Evolutionary conservation across 2,329 filamentous ascomycete species (phyloP), one percentile per base, ranked within the genome.

Genomic region (Beauveria medogensis): DNA sequence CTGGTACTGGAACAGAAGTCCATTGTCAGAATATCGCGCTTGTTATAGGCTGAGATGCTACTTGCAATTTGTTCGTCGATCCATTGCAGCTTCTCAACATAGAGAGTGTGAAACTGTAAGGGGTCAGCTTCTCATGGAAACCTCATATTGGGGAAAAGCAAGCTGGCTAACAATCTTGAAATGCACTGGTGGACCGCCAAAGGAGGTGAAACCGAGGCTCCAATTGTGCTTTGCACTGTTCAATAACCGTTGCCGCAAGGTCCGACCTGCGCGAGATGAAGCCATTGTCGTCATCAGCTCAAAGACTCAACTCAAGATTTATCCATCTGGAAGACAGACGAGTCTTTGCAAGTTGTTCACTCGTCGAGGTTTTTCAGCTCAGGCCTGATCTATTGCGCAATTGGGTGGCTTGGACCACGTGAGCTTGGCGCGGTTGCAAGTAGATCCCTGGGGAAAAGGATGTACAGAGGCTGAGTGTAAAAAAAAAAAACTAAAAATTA

Each of bases 171-270:
- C 76, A 61, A 89, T 89, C 66, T 85, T 82, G 67, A 90, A 90
- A 71, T 90, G 86, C 8, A 89, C 86, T 0, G 86, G 81, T 3
- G 87, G 87, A 0, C 87, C 87, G 1, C 86, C 86, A 69, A 89
- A 89, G 0, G 82, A 73, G 0, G 84, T 88, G 64, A 88, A 81
- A 0, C 86, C 86, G 5, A 89, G 71, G 70, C 87, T 76, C 82
- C 84, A 88, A 41, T 76, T 76, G 5, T 62, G 61, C 8, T 44
- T 53, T 5, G 44, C 30, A 4, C 14, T 44, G 55, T n/a, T 59
- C 51, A 41, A 51, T 54, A 58, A 4, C 2, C 53, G 59, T 26
- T 24, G 41, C 30, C 16, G 16, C 1, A 60, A n/a, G 5, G 26
- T 47, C 14, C 58, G 40, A 7, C 22, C 20, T 54, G n/a, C n/a